A percentile compares a stretch with the other conserved stretches of the same genome.
phyloP scores from a whole-genome alignment of 495 filamentous ascomycete genomes.

The Aspergillus coremiiformis region DNA sequence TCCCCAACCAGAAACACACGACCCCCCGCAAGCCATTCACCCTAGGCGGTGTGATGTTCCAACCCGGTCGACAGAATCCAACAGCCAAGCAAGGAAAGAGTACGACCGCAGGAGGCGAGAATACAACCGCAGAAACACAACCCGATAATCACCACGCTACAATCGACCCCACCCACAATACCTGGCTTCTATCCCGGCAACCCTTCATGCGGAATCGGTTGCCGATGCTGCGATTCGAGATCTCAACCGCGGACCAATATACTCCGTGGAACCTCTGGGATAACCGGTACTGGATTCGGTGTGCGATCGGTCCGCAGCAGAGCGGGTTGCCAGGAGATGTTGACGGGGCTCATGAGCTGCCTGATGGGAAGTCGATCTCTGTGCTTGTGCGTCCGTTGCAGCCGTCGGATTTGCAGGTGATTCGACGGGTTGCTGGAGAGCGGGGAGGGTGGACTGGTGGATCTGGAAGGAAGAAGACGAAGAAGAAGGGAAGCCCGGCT shows the following conservation, averaged over 20 bases:
- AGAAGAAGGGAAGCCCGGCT: background rate
- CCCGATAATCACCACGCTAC: too few species aligned
- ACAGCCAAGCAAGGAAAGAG: background rate
- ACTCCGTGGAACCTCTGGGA: slow-evolving; percentile 57
- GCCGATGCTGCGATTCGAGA: slow-evolving; percentile 10
- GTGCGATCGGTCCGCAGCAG: slow-evolving; percentile 24
- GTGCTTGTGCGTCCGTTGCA: slow-evolving; percentile 47
- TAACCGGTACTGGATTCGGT: slow-evolving; percentile 72
- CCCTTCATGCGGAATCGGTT: slow-evolving; percentile 32
- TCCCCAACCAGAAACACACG: too few species aligned
- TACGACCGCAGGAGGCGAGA: slow-evolving; percentile 9
- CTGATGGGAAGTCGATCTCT: slow-evolving; percentile 6
- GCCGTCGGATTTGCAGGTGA: slow-evolving; percentile 34
- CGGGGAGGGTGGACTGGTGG: too few species aligned
- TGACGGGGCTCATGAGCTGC: too few species aligned
- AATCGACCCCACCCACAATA: slow-evolving; percentile 17
- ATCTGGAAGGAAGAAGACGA: background rate
- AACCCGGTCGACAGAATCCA: slow-evolving; percentile 28
- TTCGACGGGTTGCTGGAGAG: slow-evolving; percentile 6
- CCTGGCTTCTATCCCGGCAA: slow-evolving; percentile 47
- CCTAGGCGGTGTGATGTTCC: slow-evolving; percentile 47
- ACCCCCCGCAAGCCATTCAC: slow-evolving; percentile 38
- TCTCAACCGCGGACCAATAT: slow-evolving; percentile 4
- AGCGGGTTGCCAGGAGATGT: background rate
- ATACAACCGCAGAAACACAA: too few species aligned